Evolutionary conservation across 768 basidiomycete species (phyloP), one percentile per base, ranked within the genome.

Genomic region (Lactarius vividus): DNA sequence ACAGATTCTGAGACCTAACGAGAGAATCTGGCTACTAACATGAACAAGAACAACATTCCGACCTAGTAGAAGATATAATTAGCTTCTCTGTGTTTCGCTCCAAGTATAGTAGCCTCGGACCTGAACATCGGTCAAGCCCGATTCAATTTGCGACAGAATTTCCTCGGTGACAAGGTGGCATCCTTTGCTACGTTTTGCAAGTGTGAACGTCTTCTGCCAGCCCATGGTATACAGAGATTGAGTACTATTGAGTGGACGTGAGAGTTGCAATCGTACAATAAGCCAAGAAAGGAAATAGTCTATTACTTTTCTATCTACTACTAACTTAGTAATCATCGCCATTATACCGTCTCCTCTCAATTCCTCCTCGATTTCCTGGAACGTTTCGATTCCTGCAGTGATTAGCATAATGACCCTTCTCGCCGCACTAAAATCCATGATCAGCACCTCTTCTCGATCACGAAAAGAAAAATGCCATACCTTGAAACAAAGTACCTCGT

Each of bases 381-480:
- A 94, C 89, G 74, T 94, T 95, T 63, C 91, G 80, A 75, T 95
- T 95, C 49, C 89, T 85, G 76, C 96, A 97, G 71, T 92, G 88
- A 74, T 97, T 96, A 23, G 96, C 96, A 73, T 96, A 96, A 74
- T 98, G 96, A 1, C 96, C 96, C 70, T 90, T 89, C 75, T 93
- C 88, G 42, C 92, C 92, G 72, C 95, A 97, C 88, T 94, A 68
- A 6, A 70, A 63, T 40, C 63, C 11, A 52, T 20, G 1, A 15
- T 49, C 57, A 60, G 60, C 63, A 33, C 62, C 37, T 42, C 9
- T 16, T 40, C 55, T 70, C 53, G 39, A 62, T 59, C 61, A 53
- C 8, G 7, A 58, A 57, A 64, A 53, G 7, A n/a, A 23, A 26
- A 15, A 53, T 28, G 31, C 71, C 81, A 64, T 74, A 88, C 90